Conservation (phyloP, 2,329 filamentous ascomycete species). For the Penicillium sumatraense region DNA sequence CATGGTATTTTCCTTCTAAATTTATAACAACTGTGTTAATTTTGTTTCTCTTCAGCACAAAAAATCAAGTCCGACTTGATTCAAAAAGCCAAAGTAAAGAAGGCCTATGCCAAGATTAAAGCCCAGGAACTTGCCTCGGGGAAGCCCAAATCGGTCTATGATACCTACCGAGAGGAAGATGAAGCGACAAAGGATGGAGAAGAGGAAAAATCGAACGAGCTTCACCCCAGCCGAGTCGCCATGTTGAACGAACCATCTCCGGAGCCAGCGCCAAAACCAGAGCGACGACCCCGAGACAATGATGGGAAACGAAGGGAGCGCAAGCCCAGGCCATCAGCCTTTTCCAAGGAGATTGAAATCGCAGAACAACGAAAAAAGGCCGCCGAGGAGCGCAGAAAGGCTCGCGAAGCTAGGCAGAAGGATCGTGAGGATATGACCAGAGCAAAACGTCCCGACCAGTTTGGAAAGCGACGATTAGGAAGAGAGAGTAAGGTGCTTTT, state of each 20-base stretch:
- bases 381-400: constrained; percentile 66
- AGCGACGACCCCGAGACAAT: constrained; percentile 26
- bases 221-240: constrained; percentile 65
- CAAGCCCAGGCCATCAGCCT: constrained; percentile 53
- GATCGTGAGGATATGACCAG: constrained; percentile 69
- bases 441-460: constrained; percentile 63
- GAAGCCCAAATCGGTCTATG: constrained; percentile 39
- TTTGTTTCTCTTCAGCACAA: constrained; percentile 60
- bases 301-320: constrained; percentile 34
- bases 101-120: constrained; percentile 88
- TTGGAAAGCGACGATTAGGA: constrained; percentile 79
- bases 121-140: constrained; percentile 56
- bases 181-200: constrained; percentile 24
- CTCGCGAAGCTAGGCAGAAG: constrained; percentile 71
- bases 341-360: constrained; percentile 71
- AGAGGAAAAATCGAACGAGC: constrained; percentile 50
- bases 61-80: constrained; percentile 91
- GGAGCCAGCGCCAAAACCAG: constrained; percentile 22
- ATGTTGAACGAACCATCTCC: constrained; percentile 56
- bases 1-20: neutral
- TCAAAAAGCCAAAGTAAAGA: constrained; percentile 90
- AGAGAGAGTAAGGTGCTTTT: constrained; percentile 78
- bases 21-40: neutral
- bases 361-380: constrained; percentile 63
- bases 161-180: constrained; percentile 31